A percentile compares a stretch with the other conserved stretches of the same genome.
Conservation (phyloP, 139 green algal species). For the Coelastrella sp. region DNA sequence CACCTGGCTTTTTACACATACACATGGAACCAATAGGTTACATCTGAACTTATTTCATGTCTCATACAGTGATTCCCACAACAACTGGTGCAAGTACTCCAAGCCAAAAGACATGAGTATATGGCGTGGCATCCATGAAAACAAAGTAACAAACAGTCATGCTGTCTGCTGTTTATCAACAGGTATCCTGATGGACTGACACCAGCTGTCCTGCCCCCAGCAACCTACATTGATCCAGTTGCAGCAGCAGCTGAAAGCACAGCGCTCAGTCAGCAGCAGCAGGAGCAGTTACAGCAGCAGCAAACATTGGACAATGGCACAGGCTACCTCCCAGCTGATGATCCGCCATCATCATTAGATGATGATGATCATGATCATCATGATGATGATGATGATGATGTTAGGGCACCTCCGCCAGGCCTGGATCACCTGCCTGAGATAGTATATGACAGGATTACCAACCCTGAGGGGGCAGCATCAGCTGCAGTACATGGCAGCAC, state of each 20-base stretch:
- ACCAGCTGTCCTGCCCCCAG: neutral
- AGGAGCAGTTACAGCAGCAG: slow-evolving; percentile 18
- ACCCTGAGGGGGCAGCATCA: neutral
- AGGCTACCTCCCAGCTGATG: neutral
- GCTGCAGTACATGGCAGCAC: neutral
- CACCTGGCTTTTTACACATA: too few species aligned
- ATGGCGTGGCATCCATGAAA: too few species aligned
- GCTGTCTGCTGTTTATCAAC: neutral
- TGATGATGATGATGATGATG: neutral
- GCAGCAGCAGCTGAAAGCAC: slow-evolving; percentile 5
- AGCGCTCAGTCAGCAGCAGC: neutral
- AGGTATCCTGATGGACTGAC: neutral
- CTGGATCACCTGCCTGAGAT: neutral
- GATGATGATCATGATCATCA: too few species aligned
- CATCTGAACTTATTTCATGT: too few species aligned
- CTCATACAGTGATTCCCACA: too few species aligned
- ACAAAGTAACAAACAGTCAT: too few species aligned
- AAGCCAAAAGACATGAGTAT: too few species aligned
- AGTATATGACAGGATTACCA: neutral
- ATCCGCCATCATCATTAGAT: neutral
- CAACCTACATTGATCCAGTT: neutral
- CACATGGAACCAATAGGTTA: too few species aligned
- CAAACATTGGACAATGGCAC: slow-evolving; percentile 9
- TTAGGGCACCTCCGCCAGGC: neutral
- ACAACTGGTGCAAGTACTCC: too few species aligned